A percentile compares a stretch with the other conserved stretches of the same genome.
These are phyloP conservation scores for Diaporthe aspalathi DNA, from an alignment of 2,329 filamentous ascomycete genomes.

Conservation along the genomic window DNA sequence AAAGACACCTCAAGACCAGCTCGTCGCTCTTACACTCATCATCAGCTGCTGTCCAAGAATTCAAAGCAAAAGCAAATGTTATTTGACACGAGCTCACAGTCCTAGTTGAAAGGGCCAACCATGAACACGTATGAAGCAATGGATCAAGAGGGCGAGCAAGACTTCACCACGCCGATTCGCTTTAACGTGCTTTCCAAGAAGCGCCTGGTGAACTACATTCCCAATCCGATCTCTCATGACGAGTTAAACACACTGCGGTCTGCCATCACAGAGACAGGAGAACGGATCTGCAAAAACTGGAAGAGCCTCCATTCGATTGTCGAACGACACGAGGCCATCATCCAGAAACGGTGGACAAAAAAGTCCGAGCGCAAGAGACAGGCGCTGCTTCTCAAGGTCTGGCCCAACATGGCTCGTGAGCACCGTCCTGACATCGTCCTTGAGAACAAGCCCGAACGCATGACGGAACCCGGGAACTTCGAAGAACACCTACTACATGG, in stretches of 20 bases:
- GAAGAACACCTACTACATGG: not conserved
- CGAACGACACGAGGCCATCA: not conserved
- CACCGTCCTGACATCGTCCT: not conserved
- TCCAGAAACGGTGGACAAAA: not conserved
- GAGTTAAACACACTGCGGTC: not conserved
- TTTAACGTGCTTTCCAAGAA: not conserved
- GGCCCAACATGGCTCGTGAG: not conserved
- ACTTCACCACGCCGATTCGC: not conserved
- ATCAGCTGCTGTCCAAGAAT: not conserved
- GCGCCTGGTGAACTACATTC: not conserved
- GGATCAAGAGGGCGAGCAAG: not conserved
- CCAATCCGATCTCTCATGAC: not conserved
- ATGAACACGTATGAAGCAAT: not conserved
- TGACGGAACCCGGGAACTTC: fast-evolving
- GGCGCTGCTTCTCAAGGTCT: not conserved
- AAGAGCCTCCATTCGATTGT: not conserved
- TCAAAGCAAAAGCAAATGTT: too few relatives aligned
- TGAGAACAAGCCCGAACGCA: not conserved
- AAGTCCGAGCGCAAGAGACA: not conserved
- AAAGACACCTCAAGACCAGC: not conserved
- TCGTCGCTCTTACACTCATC: too few relatives aligned
- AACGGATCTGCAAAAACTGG: not conserved
- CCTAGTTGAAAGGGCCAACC: too few relatives aligned
- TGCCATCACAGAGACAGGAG: not conserved
- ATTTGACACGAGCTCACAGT: too few relatives aligned